A percentile compares a stretch with the other conserved stretches of the same genome.
Evolutionary conservation across 2,329 filamentous ascomycete species (phyloP).

Genomic region (Tolypocladium amazonense): DNA sequence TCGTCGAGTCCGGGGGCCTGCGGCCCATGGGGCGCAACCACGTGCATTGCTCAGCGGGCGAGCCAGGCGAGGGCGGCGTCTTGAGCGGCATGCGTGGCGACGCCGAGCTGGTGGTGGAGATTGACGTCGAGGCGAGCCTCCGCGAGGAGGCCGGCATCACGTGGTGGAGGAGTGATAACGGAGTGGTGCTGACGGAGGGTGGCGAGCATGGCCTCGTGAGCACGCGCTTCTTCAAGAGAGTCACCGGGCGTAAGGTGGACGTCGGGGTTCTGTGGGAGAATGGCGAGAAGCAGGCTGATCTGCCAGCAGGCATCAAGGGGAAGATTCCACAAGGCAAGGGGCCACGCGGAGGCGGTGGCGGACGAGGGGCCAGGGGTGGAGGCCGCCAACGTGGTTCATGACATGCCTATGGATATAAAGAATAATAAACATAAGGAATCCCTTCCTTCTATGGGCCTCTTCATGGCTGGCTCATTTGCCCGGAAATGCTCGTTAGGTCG

Average conservation of each 20-base stretch:
- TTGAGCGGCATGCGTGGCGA: slow-evolving; percentile 73
- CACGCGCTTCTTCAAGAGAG: slow-evolving; percentile 59
- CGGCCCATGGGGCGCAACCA: slow-evolving; percentile 76
- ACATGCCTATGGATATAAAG: background rate
- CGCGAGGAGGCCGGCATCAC: slow-evolving; percentile 36
- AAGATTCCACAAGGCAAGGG: slow-evolving; percentile 38
- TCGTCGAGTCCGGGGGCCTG: slow-evolving; percentile 67
- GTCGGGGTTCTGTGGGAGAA: slow-evolving; percentile 60
- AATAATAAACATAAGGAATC: background rate
- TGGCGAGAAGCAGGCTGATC: slow-evolving; percentile 54
- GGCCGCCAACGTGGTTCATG: slow-evolving; percentile 14
- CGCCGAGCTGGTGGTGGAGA: slow-evolving; percentile 67
- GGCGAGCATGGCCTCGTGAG: slow-evolving; percentile 51
- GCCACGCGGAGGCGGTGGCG: slow-evolving; percentile 25
- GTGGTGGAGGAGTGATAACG: slow-evolving; percentile 76
- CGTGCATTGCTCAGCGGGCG: slow-evolving; percentile 76
- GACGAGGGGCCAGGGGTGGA: slow-evolving; percentile 22
- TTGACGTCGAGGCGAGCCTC: slow-evolving; percentile 61
- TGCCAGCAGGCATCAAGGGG: slow-evolving; percentile 49
- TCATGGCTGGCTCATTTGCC: background rate
- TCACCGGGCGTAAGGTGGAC: slow-evolving; percentile 49
- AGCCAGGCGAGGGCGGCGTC: slow-evolving; percentile 44
- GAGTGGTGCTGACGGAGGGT: slow-evolving; percentile 58
- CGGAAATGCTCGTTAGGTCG: background rate
- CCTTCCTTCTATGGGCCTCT: background rate